Evolutionary conservation across 2,329 filamentous ascomycete genomes (phyloP).

Genomic region (Harringtonia lauricola): DNA sequence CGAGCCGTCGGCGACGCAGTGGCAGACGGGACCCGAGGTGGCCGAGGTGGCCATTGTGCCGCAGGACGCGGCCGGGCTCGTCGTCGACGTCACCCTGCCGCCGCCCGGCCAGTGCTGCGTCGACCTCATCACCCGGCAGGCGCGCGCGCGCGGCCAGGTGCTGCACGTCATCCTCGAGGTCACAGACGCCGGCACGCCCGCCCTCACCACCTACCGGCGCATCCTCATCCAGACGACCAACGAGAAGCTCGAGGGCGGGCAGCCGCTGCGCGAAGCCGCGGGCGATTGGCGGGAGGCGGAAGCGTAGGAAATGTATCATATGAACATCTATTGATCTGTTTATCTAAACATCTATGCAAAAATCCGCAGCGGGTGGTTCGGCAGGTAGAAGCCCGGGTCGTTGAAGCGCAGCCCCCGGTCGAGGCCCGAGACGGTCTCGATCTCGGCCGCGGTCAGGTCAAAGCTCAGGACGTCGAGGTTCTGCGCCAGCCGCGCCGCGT

Average conservation of each 20-base stretch:
- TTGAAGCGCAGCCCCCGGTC: slow-evolving; percentile 48
- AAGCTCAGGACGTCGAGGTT: slow-evolving; percentile 47
- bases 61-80: slow-evolving; percentile 16
- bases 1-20: slow-evolving; percentile 26
- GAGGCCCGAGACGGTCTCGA: slow-evolving; percentile 41
- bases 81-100: slow-evolving; percentile 26
- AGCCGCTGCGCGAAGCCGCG: neutral
- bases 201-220: slow-evolving; percentile 34
- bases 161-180: slow-evolving; percentile 40
- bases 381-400: slow-evolving; percentile 28
- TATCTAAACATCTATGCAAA: slow-evolving; percentile 3
- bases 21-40: slow-evolving; percentile 27
- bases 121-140: slow-evolving; percentile 20
- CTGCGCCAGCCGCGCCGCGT: slow-evolving; percentile 33
- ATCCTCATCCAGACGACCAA: slow-evolving; percentile 25
- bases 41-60: slow-evolving; percentile 22
- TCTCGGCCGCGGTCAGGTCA: slow-evolving; percentile 39
- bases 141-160: slow-evolving; percentile 27
- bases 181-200: slow-evolving; percentile 28
- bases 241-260: slow-evolving; percentile 12
- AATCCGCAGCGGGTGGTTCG: slow-evolving; percentile 6
- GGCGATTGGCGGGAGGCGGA: too few relatives aligned
- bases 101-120: slow-evolving; percentile 28
- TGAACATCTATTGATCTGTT: too few relatives aligned
- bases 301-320: too few relatives aligned